A percentile compares a stretch with the other conserved stretches of the same genome.
Evolutionary conservation across 2,329 filamentous ascomycete species (phyloP).

Genomic region (Rasamsonia emersonii): DNA sequence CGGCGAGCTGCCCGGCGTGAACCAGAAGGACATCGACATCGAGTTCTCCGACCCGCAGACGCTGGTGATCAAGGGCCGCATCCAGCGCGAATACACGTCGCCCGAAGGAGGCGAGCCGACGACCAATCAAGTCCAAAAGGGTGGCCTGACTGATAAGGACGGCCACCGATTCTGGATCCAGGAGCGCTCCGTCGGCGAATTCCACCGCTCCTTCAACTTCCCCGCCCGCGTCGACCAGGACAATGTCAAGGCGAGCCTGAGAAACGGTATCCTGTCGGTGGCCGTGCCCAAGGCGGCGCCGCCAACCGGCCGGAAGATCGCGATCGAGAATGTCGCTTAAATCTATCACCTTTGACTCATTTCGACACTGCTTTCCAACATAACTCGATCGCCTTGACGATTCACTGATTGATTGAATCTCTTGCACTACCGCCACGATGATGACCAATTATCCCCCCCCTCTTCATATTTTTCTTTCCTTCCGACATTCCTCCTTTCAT

Average conservation of each 20-base stretch:
- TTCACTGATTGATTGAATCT: no score
- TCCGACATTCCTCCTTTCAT: no score
- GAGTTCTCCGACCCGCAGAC: conserved; percentile 35
- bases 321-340: no score
- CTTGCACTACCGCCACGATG: no score
- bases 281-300: conserved; percentile 46
- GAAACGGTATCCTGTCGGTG: conserved; percentile 48
- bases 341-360: no score
- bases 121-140: conserved; percentile 16
- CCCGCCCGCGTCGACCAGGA: conserved; percentile 48
- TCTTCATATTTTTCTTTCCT: no score
- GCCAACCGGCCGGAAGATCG: conserved; percentile 40
- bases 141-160: conserved; percentile 4
- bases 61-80: conserved; percentile 29
- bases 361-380: no score
- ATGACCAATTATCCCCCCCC: no score
- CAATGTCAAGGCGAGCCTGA: conserved; percentile 47
- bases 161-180: conserved; percentile 45
- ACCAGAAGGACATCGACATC: conserved; percentile 33
- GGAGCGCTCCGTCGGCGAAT: conserved; percentile 49
- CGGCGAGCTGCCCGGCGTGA: conserved; percentile 36
- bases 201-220: conserved; percentile 49
- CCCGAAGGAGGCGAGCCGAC: conserved; percentile 13
- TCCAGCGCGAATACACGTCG: conserved; percentile 20
- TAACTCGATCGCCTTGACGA: no score